phyloP scores from a whole-genome alignment of 2,329 filamentous ascomycete genomes.

The Fusarium sp. region DNA sequence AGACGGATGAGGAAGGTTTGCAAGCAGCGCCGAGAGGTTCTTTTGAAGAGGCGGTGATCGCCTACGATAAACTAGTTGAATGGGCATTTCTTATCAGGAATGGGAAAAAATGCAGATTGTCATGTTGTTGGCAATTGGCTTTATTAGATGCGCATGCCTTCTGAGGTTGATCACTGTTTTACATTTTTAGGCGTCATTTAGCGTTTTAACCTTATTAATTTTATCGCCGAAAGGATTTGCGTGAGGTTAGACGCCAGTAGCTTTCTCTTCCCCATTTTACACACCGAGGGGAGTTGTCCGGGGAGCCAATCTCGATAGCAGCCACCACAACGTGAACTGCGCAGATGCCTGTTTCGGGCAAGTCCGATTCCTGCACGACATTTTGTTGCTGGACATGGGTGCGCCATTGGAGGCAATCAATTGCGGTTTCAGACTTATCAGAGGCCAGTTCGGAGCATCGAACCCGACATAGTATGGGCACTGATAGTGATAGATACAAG shows the following conservation, averaged over 20 bases:
- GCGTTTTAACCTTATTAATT: conserved; percentile 34
- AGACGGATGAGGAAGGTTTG: conserved; percentile 39
- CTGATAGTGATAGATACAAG: too few relatives aligned
- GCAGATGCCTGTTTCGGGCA: conserved; percentile 44
- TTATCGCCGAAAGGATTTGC: conserved; percentile 13
- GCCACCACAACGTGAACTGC: conserved; percentile 25
- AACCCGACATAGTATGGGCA: too few relatives aligned
- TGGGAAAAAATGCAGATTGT: neutral
- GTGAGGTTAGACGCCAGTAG: neutral
- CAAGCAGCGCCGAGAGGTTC: conserved; percentile 1
- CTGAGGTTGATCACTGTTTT: too few relatives aligned
- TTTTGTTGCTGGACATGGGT: conserved; percentile 19
- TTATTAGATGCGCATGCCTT: too few relatives aligned
- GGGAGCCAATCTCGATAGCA: conserved; percentile 36
- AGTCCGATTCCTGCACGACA: conserved; percentile 20
- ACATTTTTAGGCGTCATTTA: neutral
- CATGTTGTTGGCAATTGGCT: too few relatives aligned
- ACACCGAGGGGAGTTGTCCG: conserved; percentile 13
- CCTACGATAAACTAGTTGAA: neutral
- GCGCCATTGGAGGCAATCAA: too few relatives aligned
- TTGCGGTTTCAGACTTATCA: too few relatives aligned
- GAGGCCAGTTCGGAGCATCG: too few relatives aligned
- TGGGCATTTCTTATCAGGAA: neutral
- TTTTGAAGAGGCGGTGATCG: neutral
- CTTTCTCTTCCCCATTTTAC: conserved; percentile 2